Percentiles rank a stretch among this genome's conserved stretches.
phyloP scores from a whole-genome alignment of 2,329 filamentous ascomycete genomes.

The Fusarium equiseti region DNA sequence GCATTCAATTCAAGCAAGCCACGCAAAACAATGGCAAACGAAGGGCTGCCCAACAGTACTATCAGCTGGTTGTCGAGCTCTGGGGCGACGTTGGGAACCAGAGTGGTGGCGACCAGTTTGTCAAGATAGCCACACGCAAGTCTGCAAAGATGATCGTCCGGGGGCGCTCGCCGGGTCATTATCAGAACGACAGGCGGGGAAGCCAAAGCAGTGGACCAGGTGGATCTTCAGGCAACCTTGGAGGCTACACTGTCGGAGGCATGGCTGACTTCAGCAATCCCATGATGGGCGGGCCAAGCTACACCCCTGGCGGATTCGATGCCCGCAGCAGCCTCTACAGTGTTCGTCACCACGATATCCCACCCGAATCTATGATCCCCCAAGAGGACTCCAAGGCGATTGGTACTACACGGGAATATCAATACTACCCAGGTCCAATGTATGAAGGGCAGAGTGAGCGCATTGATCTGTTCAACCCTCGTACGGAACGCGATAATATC shows the following conservation, averaged over 20 bases:
- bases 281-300: slow-evolving; percentile 53
- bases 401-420: slow-evolving; percentile 63
- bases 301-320: slow-evolving; percentile 46
- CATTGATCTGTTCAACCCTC: slow-evolving; percentile 64
- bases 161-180: slow-evolving; percentile 84
- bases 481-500: slow-evolving; percentile 52
- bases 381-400: slow-evolving; percentile 65
- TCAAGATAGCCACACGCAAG: slow-evolving; percentile 78
- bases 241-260: slow-evolving; percentile 53
- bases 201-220: slow-evolving; percentile 76
- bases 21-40: slow-evolving; percentile 95
- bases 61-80: slow-evolving; percentile 88
- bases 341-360: slow-evolving; percentile 63
- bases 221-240: slow-evolving; percentile 72
- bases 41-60: slow-evolving; percentile 90
- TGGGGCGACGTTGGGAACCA: slow-evolving; percentile 74
- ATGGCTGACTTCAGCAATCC: slow-evolving; percentile 48
- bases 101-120: slow-evolving; percentile 63
- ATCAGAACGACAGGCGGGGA: slow-evolving; percentile 76
- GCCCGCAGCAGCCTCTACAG: slow-evolving; percentile 54
- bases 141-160: slow-evolving; percentile 90
- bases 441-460: slow-evolving; percentile 62
- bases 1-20: slow-evolving; percentile 94
- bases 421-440: slow-evolving; percentile 65
- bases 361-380: slow-evolving; percentile 64